Evolutionary conservation across 1,284 basidiomycete species (phyloP).

Genomic region (Ustilago shanxiensis): DNA sequence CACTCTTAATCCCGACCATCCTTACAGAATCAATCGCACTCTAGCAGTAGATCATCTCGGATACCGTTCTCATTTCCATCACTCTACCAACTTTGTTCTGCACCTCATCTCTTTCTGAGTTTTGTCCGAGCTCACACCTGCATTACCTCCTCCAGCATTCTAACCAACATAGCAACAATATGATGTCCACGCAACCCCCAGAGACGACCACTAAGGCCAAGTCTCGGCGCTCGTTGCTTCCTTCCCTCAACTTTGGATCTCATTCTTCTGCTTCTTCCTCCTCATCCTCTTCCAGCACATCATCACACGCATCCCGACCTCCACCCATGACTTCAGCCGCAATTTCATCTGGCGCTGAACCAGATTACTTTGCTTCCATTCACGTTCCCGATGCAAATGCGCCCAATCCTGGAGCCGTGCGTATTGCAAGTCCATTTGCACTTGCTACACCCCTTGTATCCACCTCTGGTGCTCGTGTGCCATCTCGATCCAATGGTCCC

Average conservation of each 20-base stretch:
- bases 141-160: not conserved
- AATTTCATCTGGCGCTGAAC: constrained; percentile 13
- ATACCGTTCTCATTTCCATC: constrained; percentile 2
- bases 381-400: constrained; percentile 30
- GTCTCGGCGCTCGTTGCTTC: constrained; percentile 31
- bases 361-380: constrained; percentile 51
- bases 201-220: constrained; percentile 34
- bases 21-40: not conserved
- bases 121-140: not conserved
- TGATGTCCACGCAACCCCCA: constrained; percentile 42
- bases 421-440: constrained; percentile 50
- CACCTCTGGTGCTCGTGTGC: constrained; percentile 24
- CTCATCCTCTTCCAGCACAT: constrained; percentile 3
- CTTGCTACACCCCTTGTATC: constrained; percentile 37
- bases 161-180: not conserved
- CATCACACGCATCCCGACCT: constrained; percentile 12
- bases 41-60: constrained; percentile 1
- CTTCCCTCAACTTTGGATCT: constrained; percentile 38
- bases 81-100: not conserved
- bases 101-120: not conserved
- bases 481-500: constrained; percentile 4
- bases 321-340: constrained; percentile 15
- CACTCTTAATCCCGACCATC: constrained; percentile 4
- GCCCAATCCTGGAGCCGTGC: constrained; percentile 20
- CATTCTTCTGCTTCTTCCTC: constrained; percentile 10